Evolutionary conservation across 2,329 filamentous ascomycete genomes (phyloP), one percentile per base, ranked within the genome.

Genomic region (Alternaria brassicae): DNA sequence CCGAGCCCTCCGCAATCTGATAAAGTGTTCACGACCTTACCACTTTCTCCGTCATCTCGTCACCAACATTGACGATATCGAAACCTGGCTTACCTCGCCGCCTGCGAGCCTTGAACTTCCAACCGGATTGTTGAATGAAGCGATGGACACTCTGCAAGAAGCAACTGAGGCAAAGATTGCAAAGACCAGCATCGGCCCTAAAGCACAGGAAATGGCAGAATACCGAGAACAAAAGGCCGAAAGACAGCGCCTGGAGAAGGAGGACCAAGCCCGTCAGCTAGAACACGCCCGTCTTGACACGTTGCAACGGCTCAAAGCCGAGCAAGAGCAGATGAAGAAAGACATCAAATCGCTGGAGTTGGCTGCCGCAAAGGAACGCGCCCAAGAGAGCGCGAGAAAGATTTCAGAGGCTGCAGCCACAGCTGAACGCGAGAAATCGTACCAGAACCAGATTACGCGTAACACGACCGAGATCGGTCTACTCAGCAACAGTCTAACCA

Each of bases 31-130:
- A 9, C 34, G 30, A 13, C 42, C 50, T 1, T 37, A 41, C 15
- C 50, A 32, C 1, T 13, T 34, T 6, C 25, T 59, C 6, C 25
- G 17, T 3, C 39, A 48, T 17, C 39, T 61, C 2, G 8, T 58
- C 10, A n/a, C 23, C 39, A 32, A 32, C 6, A 41, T 61, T n/a
- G 13, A 53, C 7, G 54, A 59, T 7, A 48, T 61, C 6, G 47
- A 61, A 19, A 6, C 9, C 15, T 61, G 59, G 59, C 59, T 61
- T 8, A 55, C 21, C 7, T 40, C 40, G 1, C 47, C 45, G 15
- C 23, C 40, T 13, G 17, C 5, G 17, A 23, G 19, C 15, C 12
- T 58, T 1, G n/a, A 42, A n/a, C 6, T 37, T 10, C n/a, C 36
- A 1, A 7, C 39, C 4, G 13, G 4, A 3, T 17, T 55, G 2